Conservation (phyloP, 139 green algal species). For the Chlorella sp. region DNA sequence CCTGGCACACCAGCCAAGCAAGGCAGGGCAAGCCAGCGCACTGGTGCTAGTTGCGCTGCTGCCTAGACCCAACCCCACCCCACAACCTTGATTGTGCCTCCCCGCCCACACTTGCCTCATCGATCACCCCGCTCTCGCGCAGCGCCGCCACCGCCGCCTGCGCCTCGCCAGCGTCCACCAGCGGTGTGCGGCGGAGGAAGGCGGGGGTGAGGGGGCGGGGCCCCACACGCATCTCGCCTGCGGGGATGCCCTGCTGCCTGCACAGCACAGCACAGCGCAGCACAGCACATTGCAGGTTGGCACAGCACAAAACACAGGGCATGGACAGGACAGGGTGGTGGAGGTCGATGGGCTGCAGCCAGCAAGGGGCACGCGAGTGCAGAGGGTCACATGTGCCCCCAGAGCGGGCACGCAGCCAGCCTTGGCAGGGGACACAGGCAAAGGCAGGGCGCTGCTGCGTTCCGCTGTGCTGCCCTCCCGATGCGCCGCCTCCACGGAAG, state of each 20-base stretch:
- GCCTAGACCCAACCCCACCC: not conserved
- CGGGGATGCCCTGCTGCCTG: slow-evolving; percentile 35
- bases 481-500: no score
- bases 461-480: no score
- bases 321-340: not conserved
- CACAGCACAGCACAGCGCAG: not conserved
- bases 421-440: no score
- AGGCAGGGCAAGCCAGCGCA: not conserved
- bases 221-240: slow-evolving; percentile 26
- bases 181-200: slow-evolving; percentile 38
- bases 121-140: not conserved
- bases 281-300: not conserved
- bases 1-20: no score
- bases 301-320: not conserved
- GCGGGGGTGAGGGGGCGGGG: slow-evolving; percentile 42
- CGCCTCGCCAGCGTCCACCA: slow-evolving; percentile 16
- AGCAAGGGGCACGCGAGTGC: no score
- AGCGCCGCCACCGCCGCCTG: slow-evolving; percentile 33
- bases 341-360: no score
- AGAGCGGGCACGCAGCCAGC: no score
- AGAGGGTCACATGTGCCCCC: no score
- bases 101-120: not conserved
- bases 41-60: not conserved
- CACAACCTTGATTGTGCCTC: no score
- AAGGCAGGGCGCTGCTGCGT: no score